A percentile compares a stretch with the other conserved stretches of the same genome.
Evolutionary conservation across 2,329 filamentous ascomycete genomes (phyloP).

Genomic region (Septoria petroselini): DNA sequence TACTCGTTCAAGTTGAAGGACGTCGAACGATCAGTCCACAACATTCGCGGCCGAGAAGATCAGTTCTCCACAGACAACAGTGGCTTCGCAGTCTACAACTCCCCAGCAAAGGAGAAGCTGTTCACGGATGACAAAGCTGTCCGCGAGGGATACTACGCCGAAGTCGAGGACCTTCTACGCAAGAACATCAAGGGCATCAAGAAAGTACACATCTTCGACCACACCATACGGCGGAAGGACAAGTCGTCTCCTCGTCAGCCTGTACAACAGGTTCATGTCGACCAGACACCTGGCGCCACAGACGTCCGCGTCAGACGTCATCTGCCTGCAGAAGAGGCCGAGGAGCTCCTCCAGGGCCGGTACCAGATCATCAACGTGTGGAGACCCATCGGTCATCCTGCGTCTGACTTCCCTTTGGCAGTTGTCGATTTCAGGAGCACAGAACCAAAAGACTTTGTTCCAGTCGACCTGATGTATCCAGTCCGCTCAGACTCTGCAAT

Average conservation of each 20-base stretch:
- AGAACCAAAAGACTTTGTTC: conserved; percentile 55
- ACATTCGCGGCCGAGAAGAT: conserved; percentile 52
- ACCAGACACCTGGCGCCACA: conserved; percentile 65
- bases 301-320: conserved; percentile 62
- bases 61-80: conserved; percentile 57
- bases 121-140: conserved; percentile 58
- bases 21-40: conserved; percentile 50
- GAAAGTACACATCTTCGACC: conserved; percentile 68
- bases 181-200: conserved; percentile 55
- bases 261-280: conserved; percentile 68
- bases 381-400: conserved; percentile 62
- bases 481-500: conserved; percentile 38
- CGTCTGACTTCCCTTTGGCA: conserved; percentile 65
- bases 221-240: conserved; percentile 61
- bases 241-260: conserved; percentile 60
- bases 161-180: conserved; percentile 58
- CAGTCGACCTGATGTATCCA: conserved; percentile 63
- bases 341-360: conserved; percentile 55
- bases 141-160: conserved; percentile 57
- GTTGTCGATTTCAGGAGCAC: conserved; percentile 65
- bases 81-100: conserved; percentile 57
- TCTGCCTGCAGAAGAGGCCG: conserved; percentile 53
- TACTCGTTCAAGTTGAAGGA: conserved; percentile 52
- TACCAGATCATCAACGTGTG: conserved; percentile 70
- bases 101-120: conserved; percentile 52